Percentiles rank a stretch among this genome's conserved stretches.
Evolutionary conservation across 2,329 filamentous ascomycete genomes (phyloP).

Genomic region (Thelonectria rubi): DNA sequence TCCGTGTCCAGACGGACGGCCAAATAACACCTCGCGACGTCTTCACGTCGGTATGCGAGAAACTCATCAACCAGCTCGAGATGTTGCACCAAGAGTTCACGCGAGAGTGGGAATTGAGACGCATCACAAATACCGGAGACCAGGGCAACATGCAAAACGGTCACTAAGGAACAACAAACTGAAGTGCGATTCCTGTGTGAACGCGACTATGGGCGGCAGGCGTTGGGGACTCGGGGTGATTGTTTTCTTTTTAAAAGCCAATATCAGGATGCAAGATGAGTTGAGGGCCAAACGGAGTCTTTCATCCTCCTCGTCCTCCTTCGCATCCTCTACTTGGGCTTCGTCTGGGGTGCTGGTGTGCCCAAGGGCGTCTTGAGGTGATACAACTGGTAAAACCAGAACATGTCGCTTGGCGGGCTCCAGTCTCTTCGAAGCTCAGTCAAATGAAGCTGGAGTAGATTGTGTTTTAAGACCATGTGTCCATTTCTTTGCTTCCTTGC

Average conservation of each 20-base stretch:
- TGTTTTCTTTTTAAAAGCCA: slow-evolving; percentile 30
- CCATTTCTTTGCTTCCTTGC: slow-evolving; percentile 1
- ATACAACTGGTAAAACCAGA: not conserved
- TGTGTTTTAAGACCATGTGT: slow-evolving; percentile 24
- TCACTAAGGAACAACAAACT: slow-evolving; percentile 35
- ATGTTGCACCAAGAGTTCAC: slow-evolving; percentile 88
- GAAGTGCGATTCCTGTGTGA: slow-evolving; percentile 24
- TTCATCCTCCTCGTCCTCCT: slow-evolving; percentile 21
- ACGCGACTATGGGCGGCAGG: slow-evolving; percentile 36
- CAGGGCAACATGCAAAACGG: slow-evolving; percentile 57
- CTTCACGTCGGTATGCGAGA: slow-evolving; percentile 80
- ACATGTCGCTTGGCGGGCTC: not conserved
- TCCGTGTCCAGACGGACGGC: slow-evolving; percentile 94
- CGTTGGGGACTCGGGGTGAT: slow-evolving; percentile 40
- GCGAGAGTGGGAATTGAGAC: slow-evolving; percentile 88
- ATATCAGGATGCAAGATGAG: slow-evolving; percentile 27
- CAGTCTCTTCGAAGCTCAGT: not conserved
- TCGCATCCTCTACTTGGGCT: slow-evolving; percentile 9
- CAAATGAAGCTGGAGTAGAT: slow-evolving; percentile 12
- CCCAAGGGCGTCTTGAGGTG: slow-evolving; percentile 17
- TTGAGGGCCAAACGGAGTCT: slow-evolving; percentile 29
- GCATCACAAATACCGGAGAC: slow-evolving; percentile 78
- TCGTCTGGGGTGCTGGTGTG: slow-evolving; percentile 5
- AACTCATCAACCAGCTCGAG: slow-evolving; percentile 82
- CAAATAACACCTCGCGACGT: slow-evolving; percentile 88